These are phyloP conservation scores for Venturia asperata DNA, from an alignment of 2,329 filamentous ascomycete species.

Conservation along the genomic window DNA sequence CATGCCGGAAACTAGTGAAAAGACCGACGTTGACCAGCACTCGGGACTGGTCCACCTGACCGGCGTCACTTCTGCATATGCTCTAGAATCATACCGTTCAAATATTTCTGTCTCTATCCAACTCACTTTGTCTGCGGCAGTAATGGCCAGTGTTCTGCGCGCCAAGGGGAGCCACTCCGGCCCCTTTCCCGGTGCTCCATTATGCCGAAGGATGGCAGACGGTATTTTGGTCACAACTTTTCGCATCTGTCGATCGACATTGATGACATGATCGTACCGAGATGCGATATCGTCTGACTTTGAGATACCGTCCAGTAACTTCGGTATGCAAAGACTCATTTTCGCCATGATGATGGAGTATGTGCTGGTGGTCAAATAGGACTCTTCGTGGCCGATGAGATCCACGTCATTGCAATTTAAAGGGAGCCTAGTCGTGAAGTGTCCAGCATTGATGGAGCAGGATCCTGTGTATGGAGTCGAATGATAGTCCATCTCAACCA, in stretches of 20 bases:
- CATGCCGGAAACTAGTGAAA: neutral
- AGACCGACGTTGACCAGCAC: neutral
- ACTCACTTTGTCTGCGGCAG: conserved; percentile 14
- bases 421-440: conserved; percentile 10
- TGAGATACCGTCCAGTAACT: conserved; percentile 4
- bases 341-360: conserved; percentile 15
- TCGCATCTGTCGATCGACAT: conserved; percentile 11
- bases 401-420: conserved; percentile 12
- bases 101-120: neutral
- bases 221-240: conserved; percentile 6
- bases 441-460: conserved; percentile 8
- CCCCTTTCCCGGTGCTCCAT: neutral
- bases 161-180: conserved; percentile 9
- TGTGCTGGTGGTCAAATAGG: conserved; percentile 9
- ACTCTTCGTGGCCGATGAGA: neutral
- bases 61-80: neutral
- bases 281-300: neutral
- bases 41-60: too few relatives aligned
- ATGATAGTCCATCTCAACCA: conserved; percentile 20
- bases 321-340: conserved; percentile 11
- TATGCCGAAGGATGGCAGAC: conserved; percentile 10
- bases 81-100: neutral
- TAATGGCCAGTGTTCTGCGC: conserved; percentile 14
- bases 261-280: conserved; percentile 15
- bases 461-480: conserved; percentile 14